A percentile compares a stretch with the other conserved stretches of the same genome.
Evolutionary conservation across 2,329 filamentous ascomycete genomes (phyloP).

Genomic region (Lasiodiplodia sp.): DNA sequence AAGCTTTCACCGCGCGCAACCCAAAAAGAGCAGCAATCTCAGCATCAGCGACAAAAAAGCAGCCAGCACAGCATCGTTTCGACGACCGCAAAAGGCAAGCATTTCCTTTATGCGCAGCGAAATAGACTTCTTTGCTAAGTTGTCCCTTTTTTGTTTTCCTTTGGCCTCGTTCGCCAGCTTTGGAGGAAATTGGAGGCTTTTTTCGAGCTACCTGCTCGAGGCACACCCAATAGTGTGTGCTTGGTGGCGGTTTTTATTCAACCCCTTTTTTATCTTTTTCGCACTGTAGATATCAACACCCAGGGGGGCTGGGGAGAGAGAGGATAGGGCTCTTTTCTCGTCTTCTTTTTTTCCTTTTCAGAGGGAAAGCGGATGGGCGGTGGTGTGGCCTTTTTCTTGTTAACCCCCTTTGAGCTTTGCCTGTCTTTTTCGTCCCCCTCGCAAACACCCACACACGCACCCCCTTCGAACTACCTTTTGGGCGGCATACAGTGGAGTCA

Average conservation of each 20-base stretch:
- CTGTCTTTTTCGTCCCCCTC: not conserved
- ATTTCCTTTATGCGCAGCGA: slow-evolving; percentile 5
- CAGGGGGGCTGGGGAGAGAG: slow-evolving; percentile 1
- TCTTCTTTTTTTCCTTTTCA: not conserved
- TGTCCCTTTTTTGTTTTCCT: not conserved
- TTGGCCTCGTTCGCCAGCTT: not conserved
- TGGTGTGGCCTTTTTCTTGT: slow-evolving; percentile 7
- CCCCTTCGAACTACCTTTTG: slow-evolving; percentile 5
- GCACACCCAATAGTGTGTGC: not conserved
- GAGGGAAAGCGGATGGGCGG: slow-evolving; percentile 1
- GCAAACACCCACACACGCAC: not conserved
- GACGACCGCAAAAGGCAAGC: slow-evolving; percentile 8
- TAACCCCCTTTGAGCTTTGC: not conserved
- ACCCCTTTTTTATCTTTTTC: not conserved
- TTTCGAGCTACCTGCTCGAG: too few relatives aligned
- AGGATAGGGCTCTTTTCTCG: slow-evolving; percentile 1
- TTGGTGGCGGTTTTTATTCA: not conserved
- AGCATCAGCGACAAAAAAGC: slow-evolving; percentile 18
- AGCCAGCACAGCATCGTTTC: slow-evolving; percentile 14
- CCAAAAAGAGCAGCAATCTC: not conserved
- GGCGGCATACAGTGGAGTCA: slow-evolving; percentile 29
- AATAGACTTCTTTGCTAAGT: slow-evolving; percentile 7
- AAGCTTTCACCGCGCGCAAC: not conserved
- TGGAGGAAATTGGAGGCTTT: not conserved
- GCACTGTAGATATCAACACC: slow-evolving; percentile 18